phyloP scores from a whole-genome alignment of 495 filamentous ascomycete genomes.

The Annulohypoxylon moriforme region DNA sequence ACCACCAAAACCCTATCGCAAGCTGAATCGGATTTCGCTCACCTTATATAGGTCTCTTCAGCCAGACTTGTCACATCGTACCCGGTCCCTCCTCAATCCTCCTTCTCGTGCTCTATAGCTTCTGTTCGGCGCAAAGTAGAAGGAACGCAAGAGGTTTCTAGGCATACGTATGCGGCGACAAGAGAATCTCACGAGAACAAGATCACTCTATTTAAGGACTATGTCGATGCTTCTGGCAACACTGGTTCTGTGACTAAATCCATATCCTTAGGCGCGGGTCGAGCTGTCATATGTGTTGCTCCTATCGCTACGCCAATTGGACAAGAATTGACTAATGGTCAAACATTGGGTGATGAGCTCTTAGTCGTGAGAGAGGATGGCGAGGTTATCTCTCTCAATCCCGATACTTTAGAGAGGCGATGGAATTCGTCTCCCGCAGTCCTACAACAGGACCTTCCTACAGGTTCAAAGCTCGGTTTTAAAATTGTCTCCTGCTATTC shows the following conservation, averaged over 20 bases:
- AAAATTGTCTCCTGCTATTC: slow-evolving; percentile 56
- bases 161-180: slow-evolving; percentile 77
- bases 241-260: slow-evolving; percentile 53
- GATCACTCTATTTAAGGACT: slow-evolving; percentile 68
- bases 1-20: neutral
- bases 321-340: neutral
- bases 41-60: slow-evolving; percentile 71
- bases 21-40: neutral
- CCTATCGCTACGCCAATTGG: slow-evolving; percentile 8
- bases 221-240: slow-evolving; percentile 69
- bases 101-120: slow-evolving; percentile 79
- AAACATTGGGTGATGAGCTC: slow-evolving; percentile 40
- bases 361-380: slow-evolving; percentile 56
- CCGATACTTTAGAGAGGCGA: slow-evolving; percentile 54
- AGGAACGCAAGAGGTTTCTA: slow-evolving; percentile 63
- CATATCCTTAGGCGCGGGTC: slow-evolving; percentile 31
- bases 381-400: slow-evolving; percentile 51
- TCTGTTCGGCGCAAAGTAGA: slow-evolving; percentile 73
- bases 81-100: slow-evolving; percentile 82
- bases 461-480: slow-evolving; percentile 41
- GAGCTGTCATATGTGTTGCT: slow-evolving; percentile 41
- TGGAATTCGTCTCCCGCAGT: slow-evolving; percentile 52
- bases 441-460: slow-evolving; percentile 53
- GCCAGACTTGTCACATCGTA: slow-evolving; percentile 87
- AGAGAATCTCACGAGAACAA: slow-evolving; percentile 52